These are phyloP conservation scores for Talaromyces adpressus DNA, from an alignment of 495 filamentous ascomycete genomes.

Conservation along the genomic window DNA sequence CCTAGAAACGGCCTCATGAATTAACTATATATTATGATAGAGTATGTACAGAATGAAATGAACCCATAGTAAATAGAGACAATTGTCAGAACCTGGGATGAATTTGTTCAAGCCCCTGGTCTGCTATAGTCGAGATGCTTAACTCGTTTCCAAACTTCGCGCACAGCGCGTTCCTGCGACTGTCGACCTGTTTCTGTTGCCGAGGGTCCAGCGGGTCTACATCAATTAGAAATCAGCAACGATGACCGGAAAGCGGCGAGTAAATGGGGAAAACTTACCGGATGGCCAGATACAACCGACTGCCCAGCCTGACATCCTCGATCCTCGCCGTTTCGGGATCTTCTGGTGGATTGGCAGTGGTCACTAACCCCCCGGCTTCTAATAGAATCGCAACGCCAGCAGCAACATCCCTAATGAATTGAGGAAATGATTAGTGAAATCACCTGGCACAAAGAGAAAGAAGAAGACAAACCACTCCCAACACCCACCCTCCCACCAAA, in stretches of 20 bases:
- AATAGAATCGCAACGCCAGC: slow-evolving; percentile 50
- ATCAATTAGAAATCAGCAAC: slow-evolving; percentile 4
- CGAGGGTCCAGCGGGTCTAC: slow-evolving; percentile 53
- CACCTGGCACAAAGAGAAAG: too few relatives aligned
- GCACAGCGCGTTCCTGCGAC: slow-evolving; percentile 56
- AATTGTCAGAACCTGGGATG: not conserved
- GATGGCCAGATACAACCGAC: slow-evolving; percentile 59
- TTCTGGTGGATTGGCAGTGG: slow-evolving; percentile 58
- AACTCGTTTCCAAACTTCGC: slow-evolving; percentile 63
- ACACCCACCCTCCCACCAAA: slow-evolving; percentile 54
- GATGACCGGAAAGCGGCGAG: not conserved
- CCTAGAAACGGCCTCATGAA: not conserved
- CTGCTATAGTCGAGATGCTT: slow-evolving; percentile 51
- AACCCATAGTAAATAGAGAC: not conserved
- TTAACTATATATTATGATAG: not conserved
- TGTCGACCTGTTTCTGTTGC: slow-evolving; percentile 52
- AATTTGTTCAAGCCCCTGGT: slow-evolving; percentile 37
- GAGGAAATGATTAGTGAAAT: not conserved
- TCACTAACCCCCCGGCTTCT: slow-evolving; percentile 57
- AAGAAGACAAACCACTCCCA: slow-evolving; percentile 44
- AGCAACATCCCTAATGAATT: slow-evolving; percentile 40
- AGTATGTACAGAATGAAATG: not conserved
- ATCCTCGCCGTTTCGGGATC: slow-evolving; percentile 47
- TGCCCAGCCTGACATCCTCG: slow-evolving; percentile 49
- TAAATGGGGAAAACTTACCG: slow-evolving; percentile 27